Percentiles rank a stretch among this genome's conserved stretches.
Conservation (phyloP, 305 asterid species). For the Solanum hybrid region DNA sequence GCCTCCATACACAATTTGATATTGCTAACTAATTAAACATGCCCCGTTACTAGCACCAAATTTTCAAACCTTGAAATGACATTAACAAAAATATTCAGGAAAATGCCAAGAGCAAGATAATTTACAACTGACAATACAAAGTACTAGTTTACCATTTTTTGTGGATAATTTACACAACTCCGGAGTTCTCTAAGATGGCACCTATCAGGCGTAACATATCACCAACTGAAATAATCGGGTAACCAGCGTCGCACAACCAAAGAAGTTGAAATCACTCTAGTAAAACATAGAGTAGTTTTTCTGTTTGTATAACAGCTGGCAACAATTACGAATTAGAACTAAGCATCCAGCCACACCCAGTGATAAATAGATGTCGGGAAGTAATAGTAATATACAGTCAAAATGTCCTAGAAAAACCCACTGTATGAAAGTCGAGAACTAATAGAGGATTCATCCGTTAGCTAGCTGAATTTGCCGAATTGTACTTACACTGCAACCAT, state of each 20-base stretch:
- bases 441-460: background rate
- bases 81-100: background rate
- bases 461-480: conserved; percentile 3
- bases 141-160: background rate
- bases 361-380: background rate
- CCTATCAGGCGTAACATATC: background rate
- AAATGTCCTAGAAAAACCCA: background rate
- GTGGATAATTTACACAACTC: background rate
- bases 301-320: background rate
- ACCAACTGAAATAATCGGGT: background rate
- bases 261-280: background rate
- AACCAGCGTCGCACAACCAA: background rate
- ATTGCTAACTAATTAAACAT: background rate
- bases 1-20: background rate
- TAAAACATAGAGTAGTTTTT: background rate
- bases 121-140: background rate
- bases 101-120: background rate
- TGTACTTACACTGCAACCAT: conserved; percentile 50
- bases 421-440: background rate
- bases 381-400: background rate
- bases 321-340: background rate
- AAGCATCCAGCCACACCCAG: background rate
- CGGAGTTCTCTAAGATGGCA: background rate
- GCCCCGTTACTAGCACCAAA: background rate
- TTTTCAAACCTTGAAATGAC: background rate